Evolutionary conservation across 768 basidiomycete genomes (phyloP).

Genomic region (Postia placenta): DNA sequence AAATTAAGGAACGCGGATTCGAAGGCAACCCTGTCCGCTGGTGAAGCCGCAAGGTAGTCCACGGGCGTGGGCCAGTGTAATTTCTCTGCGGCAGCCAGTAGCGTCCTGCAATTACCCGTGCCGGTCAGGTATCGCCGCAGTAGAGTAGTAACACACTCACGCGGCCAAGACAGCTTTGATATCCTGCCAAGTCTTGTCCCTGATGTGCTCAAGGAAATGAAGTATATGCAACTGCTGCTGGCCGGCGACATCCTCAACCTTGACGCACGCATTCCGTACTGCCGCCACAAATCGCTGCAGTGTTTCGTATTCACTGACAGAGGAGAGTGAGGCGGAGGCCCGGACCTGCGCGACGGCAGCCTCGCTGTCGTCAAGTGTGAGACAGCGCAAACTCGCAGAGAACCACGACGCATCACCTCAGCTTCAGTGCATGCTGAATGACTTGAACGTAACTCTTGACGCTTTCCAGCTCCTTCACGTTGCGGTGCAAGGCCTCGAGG

Average conservation of each 20-base stretch:
- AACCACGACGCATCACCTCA: conserved; percentile 48
- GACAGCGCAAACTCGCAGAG: background rate
- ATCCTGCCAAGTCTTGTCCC: conserved; percentile 68
- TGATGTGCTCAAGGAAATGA: conserved; percentile 53
- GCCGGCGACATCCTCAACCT: conserved; percentile 38
- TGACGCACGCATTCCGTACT: conserved; percentile 38
- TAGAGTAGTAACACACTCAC: conserved; percentile 35
- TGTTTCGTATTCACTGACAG: conserved; percentile 46
- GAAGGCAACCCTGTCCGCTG: conserved; percentile 55
- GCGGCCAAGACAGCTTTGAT: conserved; percentile 60
- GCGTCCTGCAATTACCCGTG: conserved; percentile 36
- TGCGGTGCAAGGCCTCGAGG: conserved; percentile 72
- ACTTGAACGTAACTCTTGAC: conserved; percentile 74
- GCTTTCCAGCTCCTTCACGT: conserved; percentile 69
- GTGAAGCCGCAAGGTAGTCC: conserved; percentile 48
- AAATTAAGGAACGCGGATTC: conserved; percentile 75
- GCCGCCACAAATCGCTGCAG: conserved; percentile 56
- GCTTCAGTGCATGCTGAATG: conserved; percentile 59
- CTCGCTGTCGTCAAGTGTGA: conserved; percentile 37
- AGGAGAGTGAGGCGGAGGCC: conserved; percentile 32
- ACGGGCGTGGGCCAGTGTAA: conserved; percentile 83
- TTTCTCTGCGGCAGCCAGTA: conserved; percentile 61
- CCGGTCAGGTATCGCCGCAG: background rate
- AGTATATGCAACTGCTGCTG: conserved; percentile 55
- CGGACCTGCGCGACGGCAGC: conserved; percentile 49